These are phyloP conservation scores for Beta vulgaris DNA, from an alignment of 148 eudicot species.

Conservation along the genomic window DNA sequence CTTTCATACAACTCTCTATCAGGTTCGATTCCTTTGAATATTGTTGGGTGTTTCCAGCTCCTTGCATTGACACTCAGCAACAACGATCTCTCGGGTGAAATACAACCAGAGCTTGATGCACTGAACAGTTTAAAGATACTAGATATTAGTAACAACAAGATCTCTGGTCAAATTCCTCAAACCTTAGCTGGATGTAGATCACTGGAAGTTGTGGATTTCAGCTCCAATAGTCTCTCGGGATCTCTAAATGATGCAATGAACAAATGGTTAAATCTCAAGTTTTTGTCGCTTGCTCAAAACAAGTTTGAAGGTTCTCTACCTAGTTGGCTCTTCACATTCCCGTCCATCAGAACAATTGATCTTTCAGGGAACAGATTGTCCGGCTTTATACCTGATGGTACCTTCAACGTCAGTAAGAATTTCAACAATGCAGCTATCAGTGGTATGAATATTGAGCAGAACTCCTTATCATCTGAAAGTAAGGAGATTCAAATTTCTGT, in stretches of 20 bases:
- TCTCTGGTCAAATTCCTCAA: slow-evolving; percentile 87
- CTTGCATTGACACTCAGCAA: slow-evolving; percentile 71
- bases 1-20: slow-evolving; percentile 73
- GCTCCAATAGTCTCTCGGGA: slow-evolving; percentile 85
- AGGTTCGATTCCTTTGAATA: slow-evolving; percentile 80
- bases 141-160: slow-evolving; percentile 70
- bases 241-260: slow-evolving; percentile 69
- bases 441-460: slow-evolving; percentile 13
- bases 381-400: slow-evolving; percentile 70
- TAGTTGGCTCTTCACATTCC: slow-evolving; percentile 73
- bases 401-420: slow-evolving; percentile 51
- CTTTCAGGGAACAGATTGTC: slow-evolving; percentile 75
- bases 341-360: slow-evolving; percentile 60
- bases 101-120: slow-evolving; percentile 91
- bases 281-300: slow-evolving; percentile 75
- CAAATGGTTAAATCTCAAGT: slow-evolving; percentile 84
- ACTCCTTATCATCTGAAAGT: slow-evolving; percentile 27
- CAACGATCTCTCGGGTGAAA: slow-evolving; percentile 84
- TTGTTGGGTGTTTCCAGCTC: slow-evolving; percentile 92
- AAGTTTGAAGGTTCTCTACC: slow-evolving; percentile 69
- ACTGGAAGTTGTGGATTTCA: slow-evolving; percentile 82
- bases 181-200: slow-evolving; percentile 97
- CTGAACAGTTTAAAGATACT: slow-evolving; percentile 80
- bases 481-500: slow-evolving; percentile 48
- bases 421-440: slow-evolving; percentile 39